Percentiles rank a stretch among this genome's conserved stretches.
These are phyloP conservation scores for Caloboletus inedulis DNA, from an alignment of 1,284 basidiomycete genomes.

Conservation along the genomic window DNA sequence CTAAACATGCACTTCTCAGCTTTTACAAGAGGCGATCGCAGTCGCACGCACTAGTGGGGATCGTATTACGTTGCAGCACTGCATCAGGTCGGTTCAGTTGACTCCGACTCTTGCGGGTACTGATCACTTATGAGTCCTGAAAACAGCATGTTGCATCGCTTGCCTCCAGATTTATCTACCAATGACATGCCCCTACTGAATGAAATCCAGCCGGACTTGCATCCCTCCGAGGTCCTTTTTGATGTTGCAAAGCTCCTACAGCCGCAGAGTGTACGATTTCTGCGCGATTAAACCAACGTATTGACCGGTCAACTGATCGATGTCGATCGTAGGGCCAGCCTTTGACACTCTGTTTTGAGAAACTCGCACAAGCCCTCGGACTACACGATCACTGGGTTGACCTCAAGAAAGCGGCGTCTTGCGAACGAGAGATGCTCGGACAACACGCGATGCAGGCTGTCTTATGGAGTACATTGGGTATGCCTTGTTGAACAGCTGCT, in stretches of 20 bases:
- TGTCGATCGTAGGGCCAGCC: slow-evolving; percentile 61
- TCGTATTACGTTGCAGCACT: slow-evolving; percentile 69
- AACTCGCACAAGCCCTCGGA: slow-evolving; percentile 63
- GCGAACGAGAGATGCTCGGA: slow-evolving; percentile 62
- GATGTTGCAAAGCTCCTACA: slow-evolving; percentile 44
- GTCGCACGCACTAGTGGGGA: slow-evolving; percentile 70
- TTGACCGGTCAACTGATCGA: slow-evolving; percentile 14
- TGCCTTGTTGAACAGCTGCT: not conserved
- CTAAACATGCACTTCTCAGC: slow-evolving; percentile 38
- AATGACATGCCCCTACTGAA: slow-evolving; percentile 54
- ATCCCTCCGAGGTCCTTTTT: slow-evolving; percentile 71
- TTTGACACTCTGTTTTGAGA: slow-evolving; percentile 61
- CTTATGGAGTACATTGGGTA: slow-evolving; percentile 69
- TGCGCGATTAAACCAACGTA: not conserved
- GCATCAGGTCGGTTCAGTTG: slow-evolving; percentile 62
- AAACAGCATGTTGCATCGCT: slow-evolving; percentile 62
- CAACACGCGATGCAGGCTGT: slow-evolving; percentile 70
- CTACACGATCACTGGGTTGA: slow-evolving; percentile 70
- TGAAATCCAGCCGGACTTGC: slow-evolving; percentile 72
- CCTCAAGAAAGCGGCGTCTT: slow-evolving; percentile 45
- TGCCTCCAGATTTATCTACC: slow-evolving; percentile 43
- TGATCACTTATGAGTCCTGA: slow-evolving; percentile 12
- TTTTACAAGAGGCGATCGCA: slow-evolving; percentile 70
- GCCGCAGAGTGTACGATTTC: slow-evolving; percentile 30
- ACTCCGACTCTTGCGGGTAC: slow-evolving; percentile 1